Evolutionary conservation across 176 grass and related monocot genomes (phyloP).

Genomic region (Zoysia japonica): DNA sequence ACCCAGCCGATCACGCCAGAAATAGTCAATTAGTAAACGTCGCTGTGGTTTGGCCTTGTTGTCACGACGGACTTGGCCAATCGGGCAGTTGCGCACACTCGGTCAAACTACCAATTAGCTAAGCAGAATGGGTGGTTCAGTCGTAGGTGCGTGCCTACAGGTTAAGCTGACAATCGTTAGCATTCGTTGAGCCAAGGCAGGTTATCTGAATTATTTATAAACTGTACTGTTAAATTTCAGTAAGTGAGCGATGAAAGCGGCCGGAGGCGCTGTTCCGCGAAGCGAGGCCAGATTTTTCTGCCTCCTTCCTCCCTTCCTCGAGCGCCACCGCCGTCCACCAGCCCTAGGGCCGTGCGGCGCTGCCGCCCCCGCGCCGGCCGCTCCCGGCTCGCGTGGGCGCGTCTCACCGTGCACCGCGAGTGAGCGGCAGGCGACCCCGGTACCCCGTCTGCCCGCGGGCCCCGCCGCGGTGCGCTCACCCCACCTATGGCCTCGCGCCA

Average conservation of each 20-base stretch:
- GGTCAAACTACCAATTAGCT: neutral
- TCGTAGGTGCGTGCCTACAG: neutral
- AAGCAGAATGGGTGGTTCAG: neutral
- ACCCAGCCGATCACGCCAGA: neutral
- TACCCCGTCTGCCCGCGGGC: neutral
- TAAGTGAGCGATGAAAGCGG: neutral
- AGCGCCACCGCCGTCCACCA: neutral
- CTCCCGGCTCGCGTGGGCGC: neutral
- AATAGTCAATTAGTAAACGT: constrained; percentile 1
- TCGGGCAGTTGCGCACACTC: neutral
- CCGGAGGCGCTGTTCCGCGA: neutral
- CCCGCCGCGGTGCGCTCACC: neutral
- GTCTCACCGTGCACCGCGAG: constrained; percentile 16
- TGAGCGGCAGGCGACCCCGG: neutral
- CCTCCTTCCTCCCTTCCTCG: neutral
- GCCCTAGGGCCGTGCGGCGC: neutral
- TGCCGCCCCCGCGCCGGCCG: constrained; percentile 36
- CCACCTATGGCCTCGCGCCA: neutral
- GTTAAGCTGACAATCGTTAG: neutral
- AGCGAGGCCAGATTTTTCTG: constrained; percentile 18
- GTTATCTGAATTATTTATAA: neutral
- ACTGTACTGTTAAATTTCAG: neutral
- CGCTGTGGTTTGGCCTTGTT: neutral
- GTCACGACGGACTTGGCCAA: constrained; percentile 25
- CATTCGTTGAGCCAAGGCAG: neutral